phyloP scores from a whole-genome alignment of 805 yeast genomes.

The Kluyveromyces wickerhamii region DNA sequence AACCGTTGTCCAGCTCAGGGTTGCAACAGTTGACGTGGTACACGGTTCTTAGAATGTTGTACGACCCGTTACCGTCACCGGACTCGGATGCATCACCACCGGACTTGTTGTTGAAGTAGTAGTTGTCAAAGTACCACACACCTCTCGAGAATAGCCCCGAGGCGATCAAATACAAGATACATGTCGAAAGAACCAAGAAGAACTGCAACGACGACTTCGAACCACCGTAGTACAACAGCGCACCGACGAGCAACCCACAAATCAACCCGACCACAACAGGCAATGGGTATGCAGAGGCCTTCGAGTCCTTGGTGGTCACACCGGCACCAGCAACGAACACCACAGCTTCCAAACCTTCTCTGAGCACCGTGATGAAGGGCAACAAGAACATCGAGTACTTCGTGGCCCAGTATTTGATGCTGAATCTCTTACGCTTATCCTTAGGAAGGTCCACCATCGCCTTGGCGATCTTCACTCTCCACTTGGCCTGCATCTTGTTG shows the following conservation, averaged over 20 bases:
- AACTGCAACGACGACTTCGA: constrained; percentile 75
- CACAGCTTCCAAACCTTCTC: constrained; percentile 97
- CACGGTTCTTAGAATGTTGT: constrained; percentile 67
- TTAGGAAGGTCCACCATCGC: constrained; percentile 61
- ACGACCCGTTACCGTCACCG: constrained; percentile 94
- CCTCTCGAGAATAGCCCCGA: constrained; percentile 94
- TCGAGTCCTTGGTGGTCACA: constrained; percentile 42
- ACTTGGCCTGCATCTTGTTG: constrained; percentile 93
- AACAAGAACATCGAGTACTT: constrained; percentile 84
- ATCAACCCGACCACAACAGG: constrained; percentile 85
- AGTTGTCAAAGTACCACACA: constrained; percentile 78
- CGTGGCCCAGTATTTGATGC: constrained; percentile 46
- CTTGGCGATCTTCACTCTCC: constrained; percentile 91
- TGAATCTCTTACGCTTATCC: constrained; percentile 42
- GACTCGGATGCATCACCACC: constrained; percentile 95
- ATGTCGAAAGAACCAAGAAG: constrained; percentile 80
- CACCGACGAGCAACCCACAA: constrained; percentile 71
- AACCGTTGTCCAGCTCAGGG: constrained; percentile 85
- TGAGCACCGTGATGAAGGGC: constrained; percentile 82
- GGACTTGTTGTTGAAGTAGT: constrained; percentile 52
- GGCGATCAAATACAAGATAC: constrained; percentile 79
- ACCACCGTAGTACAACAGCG: constrained; percentile 71
- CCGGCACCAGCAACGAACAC: constrained; percentile 97
- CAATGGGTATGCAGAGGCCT: constrained; percentile 77
- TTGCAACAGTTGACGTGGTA: constrained; percentile 98